Evolutionary conservation across 768 basidiomycete species (phyloP), one percentile per base, ranked within the genome.

Genomic region (Sporobolomyces pararoseus): DNA sequence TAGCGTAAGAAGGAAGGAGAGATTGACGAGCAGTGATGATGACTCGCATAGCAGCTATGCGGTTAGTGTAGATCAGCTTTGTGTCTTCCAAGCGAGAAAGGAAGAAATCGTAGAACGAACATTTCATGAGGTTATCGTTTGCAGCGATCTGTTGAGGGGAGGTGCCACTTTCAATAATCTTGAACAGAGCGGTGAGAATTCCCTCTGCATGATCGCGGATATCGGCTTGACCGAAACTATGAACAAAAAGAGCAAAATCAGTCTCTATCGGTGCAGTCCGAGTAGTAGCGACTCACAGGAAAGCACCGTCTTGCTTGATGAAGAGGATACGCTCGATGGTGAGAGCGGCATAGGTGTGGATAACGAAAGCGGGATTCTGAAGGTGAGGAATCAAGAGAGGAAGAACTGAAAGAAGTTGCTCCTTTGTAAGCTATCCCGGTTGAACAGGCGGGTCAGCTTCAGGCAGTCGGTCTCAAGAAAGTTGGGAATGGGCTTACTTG

Each of bases 51-150:
- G 86, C 86, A 79, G 91, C 95, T 97, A 66, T n/a, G 21, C 13
- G n/a, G 5, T n/a, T n/a, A n/a, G n/a, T n/a, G n/a, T n/a, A n/a
- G n/a, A n/a, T n/a, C n/a, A n/a, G n/a, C n/a, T n/a, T n/a, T 44
- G 46, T 39, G 44, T 37, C 44, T 29, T 35, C 27, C 21, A 16
- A 27, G 7, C 23, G 19, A 31, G 25, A 2, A 32, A 9, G 57
- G 51, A 62, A 46, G 35, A 32, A 16, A n/a, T 7, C 3, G 2
- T 9, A 39, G 7, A 32, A 80, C 87, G 54, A 73, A 94, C 95
- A 94, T 83, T 91, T 93, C 93, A 97, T 99, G 55, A 98, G 81
- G 79, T 96, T 89, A 79, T 98, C 95, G 75, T 99, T 99, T 78
- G 97, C 94, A 0, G 95, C 91, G 37, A 95, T 86, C 81, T 95